Evolutionary conservation across 257 asterid genomes (phyloP), one percentile per base, ranked within the genome.

Genomic region (Fraxinus cuspidata): DNA sequence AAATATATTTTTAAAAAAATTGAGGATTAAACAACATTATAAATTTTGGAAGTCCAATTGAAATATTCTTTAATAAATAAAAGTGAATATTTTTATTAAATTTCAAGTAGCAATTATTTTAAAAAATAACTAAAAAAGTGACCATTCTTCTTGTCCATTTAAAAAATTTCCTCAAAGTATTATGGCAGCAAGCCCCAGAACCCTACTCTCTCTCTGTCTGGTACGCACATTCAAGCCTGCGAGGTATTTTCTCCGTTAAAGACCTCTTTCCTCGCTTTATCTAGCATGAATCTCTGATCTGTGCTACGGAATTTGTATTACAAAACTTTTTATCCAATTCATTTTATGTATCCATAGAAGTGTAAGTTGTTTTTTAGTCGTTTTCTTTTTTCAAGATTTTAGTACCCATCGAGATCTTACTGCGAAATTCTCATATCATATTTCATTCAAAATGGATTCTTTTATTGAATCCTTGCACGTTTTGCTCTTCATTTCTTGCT

Each of bases 231-330:
- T 40, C 16, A 42, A 13, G 5, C 51, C 28, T 56, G 4, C 28
- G 18, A 56, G 10, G 65, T 56, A 56, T 56, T 56, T 56, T 56
- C 65, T 56, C 65, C 65, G n/a, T 56, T n/a, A 56, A 56, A n/a
- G 65, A 56, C n/a, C 65, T 56, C 2, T 56, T n/a, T 53, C 25
- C 3, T n/a, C 29, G 10, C 3, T 21, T 60, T 23, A 11, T 10
- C 16, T 2, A 23, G 68, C 68, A 23, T 25, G 31, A 23, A 60
- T 25, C 68, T 60, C 31, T 58, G 12, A 58, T 58, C 67, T 21
- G 31, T 21, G 67, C 65, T 19, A 23, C 32, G 32, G 12, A 58
- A 58, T 21, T 7, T 60, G 6, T 21, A 60, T n/a, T 56, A 56
- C 10, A 6, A 8, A 56, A 6, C 28, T 56, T n/a, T 49, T 53